Conservation (phyloP, 495 filamentous ascomycete genomes). For the Hyaloscypha bicolor region DNA sequence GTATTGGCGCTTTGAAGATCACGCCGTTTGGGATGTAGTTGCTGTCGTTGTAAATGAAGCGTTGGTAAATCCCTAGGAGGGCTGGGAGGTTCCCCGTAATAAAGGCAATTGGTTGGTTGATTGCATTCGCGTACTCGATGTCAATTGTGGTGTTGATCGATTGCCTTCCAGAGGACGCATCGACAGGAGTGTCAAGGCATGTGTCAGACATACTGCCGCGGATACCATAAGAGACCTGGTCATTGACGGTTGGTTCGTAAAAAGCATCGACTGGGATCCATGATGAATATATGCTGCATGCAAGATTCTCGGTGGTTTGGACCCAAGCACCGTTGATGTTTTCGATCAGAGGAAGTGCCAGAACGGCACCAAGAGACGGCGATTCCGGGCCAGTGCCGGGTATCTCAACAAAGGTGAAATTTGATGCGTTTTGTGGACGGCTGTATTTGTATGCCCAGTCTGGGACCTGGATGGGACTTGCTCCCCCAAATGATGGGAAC, state of each 20-base stretch:
- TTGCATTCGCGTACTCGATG: slow-evolving; percentile 11
- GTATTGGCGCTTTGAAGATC: not conserved
- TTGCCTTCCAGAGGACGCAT: not conserved
- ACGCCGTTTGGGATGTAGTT: slow-evolving; percentile 5
- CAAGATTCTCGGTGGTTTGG: slow-evolving; percentile 13
- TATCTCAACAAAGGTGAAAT: slow-evolving; percentile 14
- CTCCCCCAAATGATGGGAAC: not conserved
- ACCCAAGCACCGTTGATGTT: slow-evolving; percentile 8
- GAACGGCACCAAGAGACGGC: slow-evolving; percentile 13
- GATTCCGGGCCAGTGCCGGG: not conserved
- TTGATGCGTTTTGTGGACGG: slow-evolving; percentile 4
- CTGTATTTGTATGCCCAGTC: slow-evolving; percentile 11
- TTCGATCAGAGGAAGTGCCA: slow-evolving; percentile 6
- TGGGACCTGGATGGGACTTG: not conserved
- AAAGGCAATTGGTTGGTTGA: slow-evolving; percentile 10
- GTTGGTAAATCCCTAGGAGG: not conserved
- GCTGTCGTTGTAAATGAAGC: not conserved
- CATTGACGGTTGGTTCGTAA: slow-evolving; percentile 14
- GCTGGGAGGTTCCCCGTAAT: slow-evolving; percentile 1
- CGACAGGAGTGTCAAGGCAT: not conserved
- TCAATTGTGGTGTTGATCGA: slow-evolving; percentile 15
- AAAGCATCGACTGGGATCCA: slow-evolving; percentile 13
- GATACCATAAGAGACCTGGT: not conserved
- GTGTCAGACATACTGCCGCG: not conserved
- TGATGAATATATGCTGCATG: slow-evolving; percentile 17